These are phyloP conservation scores for Colletotrichum sp. DNA, from an alignment of 2,329 filamentous ascomycete species.

Conservation along the genomic window DNA sequence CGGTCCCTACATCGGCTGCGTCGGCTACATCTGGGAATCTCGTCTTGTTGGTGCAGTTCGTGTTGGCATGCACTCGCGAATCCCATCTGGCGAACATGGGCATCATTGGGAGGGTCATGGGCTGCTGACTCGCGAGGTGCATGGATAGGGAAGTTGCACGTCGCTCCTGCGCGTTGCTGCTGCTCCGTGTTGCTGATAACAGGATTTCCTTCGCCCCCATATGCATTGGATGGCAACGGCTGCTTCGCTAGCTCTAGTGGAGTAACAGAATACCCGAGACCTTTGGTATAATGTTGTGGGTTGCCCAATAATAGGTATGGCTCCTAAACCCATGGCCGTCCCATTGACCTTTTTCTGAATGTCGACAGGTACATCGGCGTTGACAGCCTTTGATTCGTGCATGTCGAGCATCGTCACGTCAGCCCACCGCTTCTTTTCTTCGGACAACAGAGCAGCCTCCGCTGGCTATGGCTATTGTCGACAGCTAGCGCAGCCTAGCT, in stretches of 20 bases:
- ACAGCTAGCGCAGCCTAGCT: not conserved
- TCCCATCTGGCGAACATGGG: not conserved
- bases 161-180: not conserved
- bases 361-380: not conserved
- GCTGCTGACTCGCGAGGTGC: not conserved
- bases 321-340: not conserved
- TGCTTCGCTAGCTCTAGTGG: not conserved
- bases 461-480: not conserved
- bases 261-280: not conserved
- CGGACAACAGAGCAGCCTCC: not conserved
- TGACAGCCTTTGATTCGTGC: not conserved
- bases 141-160: not conserved
- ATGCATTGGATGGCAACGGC: not conserved
- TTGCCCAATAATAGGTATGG: not conserved
- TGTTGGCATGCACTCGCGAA: not conserved
- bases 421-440: not conserved
- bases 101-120: not conserved
- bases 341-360: not conserved
- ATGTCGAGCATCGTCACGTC: not conserved
- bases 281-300: not conserved
- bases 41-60: not conserved
- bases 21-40: not conserved
- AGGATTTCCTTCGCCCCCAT: not conserved
- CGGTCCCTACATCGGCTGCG: not conserved
- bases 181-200: not conserved